Base-by-base conservation (phyloP, 176 grass and related monocot genomes). In the Canna indica region DNA sequence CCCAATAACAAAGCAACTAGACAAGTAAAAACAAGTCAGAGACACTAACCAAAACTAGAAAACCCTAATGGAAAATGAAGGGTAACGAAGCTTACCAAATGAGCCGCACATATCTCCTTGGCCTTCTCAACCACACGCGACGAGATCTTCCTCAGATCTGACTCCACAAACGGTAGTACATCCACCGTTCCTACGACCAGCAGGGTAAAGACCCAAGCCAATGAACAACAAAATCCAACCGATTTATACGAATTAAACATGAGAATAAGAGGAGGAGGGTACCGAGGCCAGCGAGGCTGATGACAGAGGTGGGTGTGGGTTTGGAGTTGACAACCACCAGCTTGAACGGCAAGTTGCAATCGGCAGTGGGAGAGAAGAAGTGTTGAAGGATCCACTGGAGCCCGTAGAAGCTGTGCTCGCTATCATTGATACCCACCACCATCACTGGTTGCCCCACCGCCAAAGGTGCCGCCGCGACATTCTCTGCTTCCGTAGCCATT, bases 341-440 rank as follows among this genome's bases (percentile, higher is more conserved):
- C 70, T 82, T 82, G 88, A 86, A 96, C 64, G 42, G 70, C 18
- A 22, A 38, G 20, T 20, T 11, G 67, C 70, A 75, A 36, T 18
- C 22, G 59, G 45, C 48, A 9, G 25, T 52, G 0, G 27, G 13
- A 35, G 81, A 44, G 92, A 96, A 96, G 85, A 96, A 91, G 80
- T 91, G 92, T 26, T 32, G 72, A 0, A 96, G 79, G 20, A 79
- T 86, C 92, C 92, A 96, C 78, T 91, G 83, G 39, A 95, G 85
- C 69, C 87, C 91, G 81, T 95, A 85, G 80, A 77, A 85, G 87
- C 91, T 95, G 80, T 81, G 83, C 2, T 96, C 88, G 88, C 92
- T 96, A 36, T 96, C 92, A 76, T 96, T 88, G 36, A 91, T 72
- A 35, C 76, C 92, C 2, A 84, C 88, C 74, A 91, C 85, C 85